phyloP scores from a whole-genome alignment of 768 basidiomycete species.

The Lenzites betulinus region DNA sequence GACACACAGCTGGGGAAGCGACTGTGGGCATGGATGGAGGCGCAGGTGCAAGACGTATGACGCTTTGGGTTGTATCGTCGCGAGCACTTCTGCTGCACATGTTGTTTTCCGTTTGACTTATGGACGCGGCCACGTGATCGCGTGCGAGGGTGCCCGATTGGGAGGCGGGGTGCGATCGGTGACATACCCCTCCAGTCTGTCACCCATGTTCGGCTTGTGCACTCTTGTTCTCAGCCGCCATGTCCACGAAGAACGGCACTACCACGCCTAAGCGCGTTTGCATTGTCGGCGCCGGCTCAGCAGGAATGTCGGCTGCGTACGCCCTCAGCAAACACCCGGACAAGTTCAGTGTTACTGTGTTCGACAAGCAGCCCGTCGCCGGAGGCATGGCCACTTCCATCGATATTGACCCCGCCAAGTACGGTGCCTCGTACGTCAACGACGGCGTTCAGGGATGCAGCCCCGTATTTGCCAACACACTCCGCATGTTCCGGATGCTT shows the following conservation, averaged over 20 bases:
- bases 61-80: not conserved
- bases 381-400: conserved; percentile 41
- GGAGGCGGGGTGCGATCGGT: not conserved
- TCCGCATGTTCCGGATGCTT: conserved; percentile 37
- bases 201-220: not conserved
- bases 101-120: not conserved
- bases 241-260: conserved; percentile 14
- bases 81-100: too few relatives aligned
- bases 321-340: conserved; percentile 36
- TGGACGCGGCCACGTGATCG: conserved; percentile 16
- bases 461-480: conserved; percentile 39
- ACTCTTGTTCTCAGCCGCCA: not conserved
- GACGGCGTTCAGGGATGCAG: conserved; percentile 40
- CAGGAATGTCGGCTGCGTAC: conserved; percentile 38
- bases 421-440: conserved; percentile 39
- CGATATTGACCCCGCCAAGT: conserved; percentile 32
- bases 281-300: conserved; percentile 33
- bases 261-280: conserved; percentile 28
- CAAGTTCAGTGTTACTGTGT: conserved; percentile 34
- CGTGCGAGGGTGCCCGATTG: not conserved
- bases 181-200: too few relatives aligned
- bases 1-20: conserved; percentile 28
- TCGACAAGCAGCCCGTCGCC: conserved; percentile 32
- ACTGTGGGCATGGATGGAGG: conserved; percentile 37
- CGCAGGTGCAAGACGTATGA: conserved; percentile 25